Conservation (phyloP, 176 grass and related monocot genomes). For the Carex parvula region DNA sequence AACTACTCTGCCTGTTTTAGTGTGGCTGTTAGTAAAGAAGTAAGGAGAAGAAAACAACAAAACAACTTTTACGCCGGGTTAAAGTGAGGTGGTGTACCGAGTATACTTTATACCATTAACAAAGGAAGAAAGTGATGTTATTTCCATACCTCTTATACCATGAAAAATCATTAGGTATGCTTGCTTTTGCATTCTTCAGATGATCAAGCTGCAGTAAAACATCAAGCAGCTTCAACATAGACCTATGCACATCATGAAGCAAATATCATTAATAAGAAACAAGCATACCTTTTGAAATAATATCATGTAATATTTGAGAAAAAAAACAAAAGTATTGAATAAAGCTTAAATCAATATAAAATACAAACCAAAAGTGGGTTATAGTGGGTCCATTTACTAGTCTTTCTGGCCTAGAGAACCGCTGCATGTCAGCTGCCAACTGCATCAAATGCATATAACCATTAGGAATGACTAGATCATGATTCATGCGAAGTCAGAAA, state of each 20-base stretch:
- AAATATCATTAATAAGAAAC: constrained; percentile 22
- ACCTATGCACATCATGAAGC: constrained; percentile 50
- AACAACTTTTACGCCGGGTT: not conserved
- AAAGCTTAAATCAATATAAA: constrained; percentile 7
- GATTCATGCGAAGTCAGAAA: not conserved
- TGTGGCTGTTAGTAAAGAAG: not conserved
- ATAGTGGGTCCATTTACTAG: constrained; percentile 91
- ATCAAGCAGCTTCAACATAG: constrained; percentile 95
- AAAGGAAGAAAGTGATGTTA: not conserved
- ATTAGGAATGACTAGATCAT: not conserved
- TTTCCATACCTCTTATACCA: constrained; percentile 92
- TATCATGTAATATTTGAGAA: constrained; percentile 13
- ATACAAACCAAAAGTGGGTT: constrained; percentile 93
- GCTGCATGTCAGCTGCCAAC: constrained; percentile 96
- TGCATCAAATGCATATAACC: constrained; percentile 42
- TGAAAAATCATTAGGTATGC: constrained; percentile 99
- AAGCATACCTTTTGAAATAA: not conserved
- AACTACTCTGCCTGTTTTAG: not conserved
- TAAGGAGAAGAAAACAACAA: not conserved
- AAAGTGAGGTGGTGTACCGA: not conserved
- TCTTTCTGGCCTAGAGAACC: constrained; percentile 95
- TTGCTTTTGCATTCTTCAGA: constrained; percentile 99
- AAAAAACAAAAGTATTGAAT: constrained; percentile 2
- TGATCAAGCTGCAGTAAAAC: constrained; percentile 97
- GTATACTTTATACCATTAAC: not conserved